A percentile compares a stretch with the other conserved stretches of the same genome.
These are phyloP conservation scores for Cystofilobasidium ferigula DNA, from an alignment of 768 basidiomycete genomes.

Conservation along the genomic window DNA sequence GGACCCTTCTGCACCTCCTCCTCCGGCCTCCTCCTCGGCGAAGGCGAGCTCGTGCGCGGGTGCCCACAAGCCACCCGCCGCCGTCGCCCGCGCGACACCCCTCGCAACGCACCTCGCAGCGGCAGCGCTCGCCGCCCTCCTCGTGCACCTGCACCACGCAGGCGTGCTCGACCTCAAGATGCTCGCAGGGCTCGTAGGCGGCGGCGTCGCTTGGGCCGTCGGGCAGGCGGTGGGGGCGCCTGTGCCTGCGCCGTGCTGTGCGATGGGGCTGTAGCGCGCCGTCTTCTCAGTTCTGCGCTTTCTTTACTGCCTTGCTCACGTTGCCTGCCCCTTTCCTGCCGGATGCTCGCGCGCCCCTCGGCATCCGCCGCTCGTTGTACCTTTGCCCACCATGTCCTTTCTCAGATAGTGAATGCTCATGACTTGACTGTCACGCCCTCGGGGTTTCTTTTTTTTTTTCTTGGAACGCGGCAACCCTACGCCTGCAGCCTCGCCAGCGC, in stretches of 20 bases:
- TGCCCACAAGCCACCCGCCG: neutral
- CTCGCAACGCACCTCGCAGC: neutral
- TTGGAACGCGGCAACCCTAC: neutral
- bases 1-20: neutral
- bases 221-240: conserved; percentile 9
- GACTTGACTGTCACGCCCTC: no score
- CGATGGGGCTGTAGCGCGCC: conserved; percentile 15
- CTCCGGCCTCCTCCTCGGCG: neutral
- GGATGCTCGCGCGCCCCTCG: no score
- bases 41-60: neutral
- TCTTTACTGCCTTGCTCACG: no score
- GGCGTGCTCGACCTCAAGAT: conserved; percentile 9
- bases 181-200: neutral
- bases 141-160: neutral
- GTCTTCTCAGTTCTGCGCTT: no score
- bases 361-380: no score
- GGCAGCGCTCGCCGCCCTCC: neutral
- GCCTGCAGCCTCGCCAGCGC: conserved; percentile 11
- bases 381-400: no score
- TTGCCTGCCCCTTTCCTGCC: no score
- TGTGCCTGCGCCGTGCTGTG: conserved; percentile 22
- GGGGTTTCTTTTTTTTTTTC: no score
- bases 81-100: neutral
- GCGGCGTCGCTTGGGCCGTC: neutral
- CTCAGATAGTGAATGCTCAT: no score